These are phyloP conservation scores for Leishmania gerbilli DNA, from an alignment of 208 protist species.

Conservation along the genomic window DNA sequence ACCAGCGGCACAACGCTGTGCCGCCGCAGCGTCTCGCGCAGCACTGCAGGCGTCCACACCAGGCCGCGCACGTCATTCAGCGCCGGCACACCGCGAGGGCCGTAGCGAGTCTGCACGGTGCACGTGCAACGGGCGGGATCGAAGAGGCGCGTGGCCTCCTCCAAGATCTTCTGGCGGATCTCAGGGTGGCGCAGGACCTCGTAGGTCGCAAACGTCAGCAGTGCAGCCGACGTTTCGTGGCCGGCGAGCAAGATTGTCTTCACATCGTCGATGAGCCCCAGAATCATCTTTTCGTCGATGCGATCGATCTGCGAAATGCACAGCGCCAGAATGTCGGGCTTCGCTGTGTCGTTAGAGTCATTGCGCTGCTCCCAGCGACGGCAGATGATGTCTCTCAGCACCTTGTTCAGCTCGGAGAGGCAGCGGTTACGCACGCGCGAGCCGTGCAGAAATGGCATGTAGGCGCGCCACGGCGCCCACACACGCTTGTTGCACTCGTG, in stretches of 20 bases:
- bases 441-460: constrained; percentile 78
- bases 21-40: constrained; percentile 86
- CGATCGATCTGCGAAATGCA: constrained; percentile 85
- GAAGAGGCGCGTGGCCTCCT: constrained; percentile 73
- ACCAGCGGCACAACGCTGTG: constrained; percentile 90
- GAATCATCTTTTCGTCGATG: constrained; percentile 51
- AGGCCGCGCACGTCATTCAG: constrained; percentile 66
- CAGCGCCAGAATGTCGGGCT: constrained; percentile 75
- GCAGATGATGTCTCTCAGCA: constrained; percentile 76
- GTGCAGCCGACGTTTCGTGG: constrained; percentile 88
- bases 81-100: constrained; percentile 60
- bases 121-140: constrained; percentile 62
- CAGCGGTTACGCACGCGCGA: constrained; percentile 68
- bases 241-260: constrained; percentile 92
- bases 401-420: constrained; percentile 71
- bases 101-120: constrained; percentile 63
- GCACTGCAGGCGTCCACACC: constrained; percentile 72
- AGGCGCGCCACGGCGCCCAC: constrained; percentile 88
- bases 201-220: constrained; percentile 92
- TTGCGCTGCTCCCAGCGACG: constrained; percentile 59
- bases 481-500: constrained; percentile 90
- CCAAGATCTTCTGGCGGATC: constrained; percentile 50
- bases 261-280: constrained; percentile 84
- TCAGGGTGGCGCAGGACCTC: constrained; percentile 76
- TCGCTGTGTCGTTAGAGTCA: constrained; percentile 36